Evolutionary conservation across 352 stramenopile genomes (phyloP), one percentile per base, ranked within the genome.

Genomic region (Pythium sp.): DNA sequence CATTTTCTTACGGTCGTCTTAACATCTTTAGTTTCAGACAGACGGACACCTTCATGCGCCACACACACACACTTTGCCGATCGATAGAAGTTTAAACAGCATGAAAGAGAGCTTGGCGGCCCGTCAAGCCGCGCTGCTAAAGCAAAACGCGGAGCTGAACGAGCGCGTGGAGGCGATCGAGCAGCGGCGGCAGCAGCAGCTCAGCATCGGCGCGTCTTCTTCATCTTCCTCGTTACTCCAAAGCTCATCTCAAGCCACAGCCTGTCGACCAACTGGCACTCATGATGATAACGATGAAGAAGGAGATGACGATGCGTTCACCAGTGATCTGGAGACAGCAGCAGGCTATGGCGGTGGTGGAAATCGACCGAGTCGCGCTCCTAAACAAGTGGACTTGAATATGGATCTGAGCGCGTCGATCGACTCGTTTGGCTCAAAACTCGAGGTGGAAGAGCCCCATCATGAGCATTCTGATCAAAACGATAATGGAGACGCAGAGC

Each of bases 151-250:
- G 1, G 80, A 86, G 64, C 63, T 92, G 5, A 82, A 92, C 43
- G 77, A 89, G 54, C 75, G 82, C 34, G 83, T 92, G 1, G 81
- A 87, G 62, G 81, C 81, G 14, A 89, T 90, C 53, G 81, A 92
- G 57, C 78, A 87, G 46, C 80, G 78, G 46, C 76, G 77, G 14
- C 78, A 85, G 69, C 78, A 86, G 65, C 79, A 89, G 66, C 63
- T 81, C 20, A 61, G 53, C 26, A 62, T 57, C 24, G 32, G n/a
- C 0, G 71, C 46, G 26, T 70, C 49, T 41, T 65, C 22, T 53
- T 69, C 38, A 60, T 71, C 55, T 20, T n/a, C 28, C 0, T 61
- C 32, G n/a, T 6, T 36, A 32, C 56, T 15, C 65, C 70, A 26
- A 1, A 30, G 12, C 53, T 26, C 58, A 18, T 28, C 54, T 60